A percentile compares a stretch with the other conserved stretches of the same genome.
phyloP scores from a whole-genome alignment of 805 yeast species.

The Wickerhamomyces xylosicus region DNA sequence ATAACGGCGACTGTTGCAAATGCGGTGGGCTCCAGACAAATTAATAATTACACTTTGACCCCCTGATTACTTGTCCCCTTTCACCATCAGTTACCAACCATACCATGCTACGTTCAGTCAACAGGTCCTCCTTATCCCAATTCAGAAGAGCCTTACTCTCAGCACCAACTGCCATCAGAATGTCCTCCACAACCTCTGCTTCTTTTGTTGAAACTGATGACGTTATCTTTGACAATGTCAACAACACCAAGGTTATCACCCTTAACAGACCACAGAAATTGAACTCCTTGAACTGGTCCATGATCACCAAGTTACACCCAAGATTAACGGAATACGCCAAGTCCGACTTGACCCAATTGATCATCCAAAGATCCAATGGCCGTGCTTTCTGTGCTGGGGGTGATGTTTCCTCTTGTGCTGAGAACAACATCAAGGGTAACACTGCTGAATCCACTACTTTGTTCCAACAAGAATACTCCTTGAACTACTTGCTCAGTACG shows the following conservation, averaged over 20 bases:
- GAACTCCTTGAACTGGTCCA: constrained; percentile 71
- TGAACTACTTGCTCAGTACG: constrained; percentile 73
- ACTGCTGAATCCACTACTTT: constrained; percentile 44
- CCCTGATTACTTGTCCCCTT: too few relatives aligned
- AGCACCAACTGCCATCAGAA: background rate
- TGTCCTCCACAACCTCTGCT: background rate
- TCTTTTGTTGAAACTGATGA: constrained; percentile 27
- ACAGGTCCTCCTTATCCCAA: background rate
- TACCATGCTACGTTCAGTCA: background rate
- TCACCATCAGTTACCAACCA: too few relatives aligned
- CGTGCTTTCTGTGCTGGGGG: constrained; percentile 90
- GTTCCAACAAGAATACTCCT: constrained; percentile 71
- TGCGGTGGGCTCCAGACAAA: too few relatives aligned
- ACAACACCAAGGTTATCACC: constrained; percentile 61
- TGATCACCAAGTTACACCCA: constrained; percentile 65
- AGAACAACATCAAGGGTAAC: constrained; percentile 37
- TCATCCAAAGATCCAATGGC: constrained; percentile 56
- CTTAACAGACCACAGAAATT: constrained; percentile 76
- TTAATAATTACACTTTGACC: too few relatives aligned
- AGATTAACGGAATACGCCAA: constrained; percentile 70
- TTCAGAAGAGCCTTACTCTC: background rate
- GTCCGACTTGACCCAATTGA: constrained; percentile 49
- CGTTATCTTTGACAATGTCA: constrained; percentile 52
- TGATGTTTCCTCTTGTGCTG: constrained; percentile 78
- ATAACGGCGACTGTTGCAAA: too few relatives aligned